Evolutionary conservation across 768 basidiomycete species (phyloP), one percentile per base, ranked within the genome.

Genomic region (Suillus variegatus): DNA sequence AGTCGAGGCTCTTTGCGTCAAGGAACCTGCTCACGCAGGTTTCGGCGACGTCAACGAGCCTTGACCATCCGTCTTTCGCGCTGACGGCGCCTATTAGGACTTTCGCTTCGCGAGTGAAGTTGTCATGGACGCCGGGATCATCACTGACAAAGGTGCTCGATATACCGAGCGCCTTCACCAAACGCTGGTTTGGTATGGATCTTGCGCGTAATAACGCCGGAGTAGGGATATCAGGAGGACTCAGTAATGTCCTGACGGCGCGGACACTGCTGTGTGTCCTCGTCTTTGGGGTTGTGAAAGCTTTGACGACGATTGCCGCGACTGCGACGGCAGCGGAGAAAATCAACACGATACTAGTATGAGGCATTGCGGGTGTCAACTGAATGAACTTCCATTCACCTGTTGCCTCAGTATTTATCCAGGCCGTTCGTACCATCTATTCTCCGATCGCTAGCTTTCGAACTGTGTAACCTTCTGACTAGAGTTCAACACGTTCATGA

Each of bases 61-160:
- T 38, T 1, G 63, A 63, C 75, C 72, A 75, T 7, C 64, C 49
- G 14, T 61, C 41, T 7, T 60, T 68, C 1, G 64, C 44, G n/a
- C 66, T 67, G 6, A 49, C 32, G 2, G 62, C n/a, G 6, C 61
- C 18, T 36, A 75, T 66, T 9, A 77, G 64, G 8, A 61, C 57
- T 64, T 71, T 75, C 36, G 75, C 75, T 7, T 25, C 60, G 8
- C 61, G 60, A 6, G 68, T 69, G n/a, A 77, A 77, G 0, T 52
- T 25, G 36, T 64, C 70, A 65, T 87, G 75, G 0, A 76, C 49
- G 32, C 66, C 65, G 0, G 65, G 14, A 4, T 83, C 77, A 0
- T 61, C 43, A 49, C 79, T 82, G 35, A 88, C 86, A 47, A 88
- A 88, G 0, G 87, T 85, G 56, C 82, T 88, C 0, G 82, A 79